Base-by-base conservation (phyloP, 75 land plant genomes). In the Chamaecyparis obtusa region DNA sequence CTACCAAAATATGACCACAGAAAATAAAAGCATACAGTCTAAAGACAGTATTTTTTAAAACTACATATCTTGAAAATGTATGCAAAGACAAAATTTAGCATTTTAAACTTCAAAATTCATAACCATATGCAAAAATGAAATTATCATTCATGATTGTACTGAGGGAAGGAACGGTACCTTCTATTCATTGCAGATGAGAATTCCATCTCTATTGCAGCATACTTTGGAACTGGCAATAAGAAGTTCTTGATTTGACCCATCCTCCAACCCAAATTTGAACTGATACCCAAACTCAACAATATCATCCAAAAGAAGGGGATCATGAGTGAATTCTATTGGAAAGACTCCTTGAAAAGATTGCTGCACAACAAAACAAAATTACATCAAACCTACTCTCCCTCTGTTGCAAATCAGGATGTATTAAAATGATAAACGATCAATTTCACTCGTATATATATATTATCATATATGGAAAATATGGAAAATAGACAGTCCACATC, bases 171-270 rank as follows among this genome's bases (percentile, higher is more conserved):
- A 41, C 5, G 17, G 87, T 91, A 85, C 92, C 92, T 91, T 91
- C 83, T 91, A 91, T 88, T 91, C 92, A 75, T 91, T 91, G 92
- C 92, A 91, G 84, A 91, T 78, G 44, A 91, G 92, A 85, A 91
- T 77, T 48, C 89, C 89, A 35, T 91, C 90, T 49, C 46, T 86
- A 37, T 82, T 91, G 37, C 89, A 32, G 77, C 92, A 88, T 44
- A 91, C 64, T 85, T 90, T 90, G 49, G 92, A 85, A 80, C 90
- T 81, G 1, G 92, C 92, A 54, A 90, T 87, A 33, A 91, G 89
- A 51, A 91, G 87, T 57, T 91, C 92, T 27, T 91, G 91, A 67
- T 91, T 91, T 39, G 92, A 91, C 11, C 92, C 92, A 32, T 83
- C 92, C 77, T 91, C 92, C 87, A 91, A 84, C 64, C 92, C 92